Percentiles rank a stretch among this genome's conserved stretches.
Evolutionary conservation across 202 grass and related monocot genomes (phyloP).

Genomic region (Cymbopogon flexuosus): DNA sequence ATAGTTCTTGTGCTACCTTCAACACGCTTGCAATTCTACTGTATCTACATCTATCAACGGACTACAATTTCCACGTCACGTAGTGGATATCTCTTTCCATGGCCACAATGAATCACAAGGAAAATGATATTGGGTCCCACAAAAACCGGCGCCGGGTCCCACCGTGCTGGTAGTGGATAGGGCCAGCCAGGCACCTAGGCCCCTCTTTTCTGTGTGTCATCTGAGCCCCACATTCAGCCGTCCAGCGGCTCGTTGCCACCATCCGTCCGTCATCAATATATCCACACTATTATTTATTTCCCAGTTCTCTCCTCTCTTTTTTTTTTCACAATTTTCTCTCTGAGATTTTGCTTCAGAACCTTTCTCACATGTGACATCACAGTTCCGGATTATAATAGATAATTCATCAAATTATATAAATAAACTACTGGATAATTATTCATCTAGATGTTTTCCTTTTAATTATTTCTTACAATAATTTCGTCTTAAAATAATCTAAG

Average conservation of each 20-base stretch:
- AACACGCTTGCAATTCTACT: too few species aligned
- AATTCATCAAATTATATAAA: not conserved
- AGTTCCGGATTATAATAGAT: not conserved
- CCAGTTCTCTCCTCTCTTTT: not conserved
- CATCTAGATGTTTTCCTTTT: not conserved
- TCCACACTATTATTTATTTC: not conserved
- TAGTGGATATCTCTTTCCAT: not conserved
- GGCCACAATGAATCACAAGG: slow-evolving; percentile 21
- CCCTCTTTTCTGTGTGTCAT: slow-evolving; percentile 22
- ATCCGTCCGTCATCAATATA: slow-evolving; percentile 40
- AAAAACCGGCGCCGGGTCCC: slow-evolving; percentile 23
- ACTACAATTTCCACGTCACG: slow-evolving; percentile 17
- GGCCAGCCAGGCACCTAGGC: slow-evolving; percentile 21
- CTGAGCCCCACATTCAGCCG: not conserved
- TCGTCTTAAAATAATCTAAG: not conserved
- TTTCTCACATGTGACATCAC: too few species aligned
- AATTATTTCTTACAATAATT: not conserved
- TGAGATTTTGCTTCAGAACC: not conserved
- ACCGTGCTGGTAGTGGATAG: slow-evolving; percentile 32
- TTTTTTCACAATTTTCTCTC: not conserved
- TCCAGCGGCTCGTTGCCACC: slow-evolving; percentile 25
- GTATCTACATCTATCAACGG: too few species aligned
- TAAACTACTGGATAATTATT: not conserved
- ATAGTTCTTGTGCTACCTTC: too few species aligned
- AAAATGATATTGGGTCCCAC: slow-evolving; percentile 10